Conservation (phyloP, 768 basidiomycete genomes). For the Mycena rosella region DNA sequence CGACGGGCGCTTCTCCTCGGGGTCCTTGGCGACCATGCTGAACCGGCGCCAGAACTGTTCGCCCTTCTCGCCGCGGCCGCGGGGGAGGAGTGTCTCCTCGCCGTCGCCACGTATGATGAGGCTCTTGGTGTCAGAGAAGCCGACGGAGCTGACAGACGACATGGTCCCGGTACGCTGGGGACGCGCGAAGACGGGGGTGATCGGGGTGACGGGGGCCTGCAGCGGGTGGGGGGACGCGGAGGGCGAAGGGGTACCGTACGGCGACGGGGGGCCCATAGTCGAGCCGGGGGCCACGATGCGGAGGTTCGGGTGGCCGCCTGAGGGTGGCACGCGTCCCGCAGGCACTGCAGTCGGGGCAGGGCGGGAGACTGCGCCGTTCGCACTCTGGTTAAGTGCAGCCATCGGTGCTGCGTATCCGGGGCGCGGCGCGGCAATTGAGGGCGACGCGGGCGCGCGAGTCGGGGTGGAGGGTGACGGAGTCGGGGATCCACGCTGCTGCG, state of each 20-base stretch:
- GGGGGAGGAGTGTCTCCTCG: constrained; percentile 77
- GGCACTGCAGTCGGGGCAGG: constrained; percentile 58
- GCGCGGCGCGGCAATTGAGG: constrained; percentile 73
- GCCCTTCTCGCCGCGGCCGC: constrained; percentile 73
- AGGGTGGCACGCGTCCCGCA: constrained; percentile 44
- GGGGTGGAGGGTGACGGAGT: constrained; percentile 21
- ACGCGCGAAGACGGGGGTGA: constrained; percentile 81
- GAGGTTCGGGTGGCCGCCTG: constrained; percentile 32
- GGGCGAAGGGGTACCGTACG: constrained; percentile 43
- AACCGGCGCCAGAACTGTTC: constrained; percentile 92
- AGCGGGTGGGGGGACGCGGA: constrained; percentile 79
- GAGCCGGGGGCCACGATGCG: constrained; percentile 38
- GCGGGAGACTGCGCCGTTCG: constrained; percentile 52
- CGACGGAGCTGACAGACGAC: constrained; percentile 40
- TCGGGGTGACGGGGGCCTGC: constrained; percentile 82
- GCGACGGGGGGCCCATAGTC: constrained; percentile 16
- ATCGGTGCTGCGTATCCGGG: constrained; percentile 83
- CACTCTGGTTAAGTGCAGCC: constrained; percentile 63
- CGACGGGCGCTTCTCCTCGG: constrained; percentile 54
- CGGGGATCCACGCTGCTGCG: constrained; percentile 20
- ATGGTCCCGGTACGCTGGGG: constrained; percentile 59
- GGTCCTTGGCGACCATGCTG: constrained; percentile 82
- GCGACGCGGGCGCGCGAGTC: constrained; percentile 44
- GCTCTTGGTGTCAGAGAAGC: constrained; percentile 47
- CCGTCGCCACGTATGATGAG: constrained; percentile 76